Percentiles rank a stretch among this genome's conserved stretches.
phyloP scores from a whole-genome alignment of 1,284 basidiomycete species.

The Xerocomus nothofagi region DNA sequence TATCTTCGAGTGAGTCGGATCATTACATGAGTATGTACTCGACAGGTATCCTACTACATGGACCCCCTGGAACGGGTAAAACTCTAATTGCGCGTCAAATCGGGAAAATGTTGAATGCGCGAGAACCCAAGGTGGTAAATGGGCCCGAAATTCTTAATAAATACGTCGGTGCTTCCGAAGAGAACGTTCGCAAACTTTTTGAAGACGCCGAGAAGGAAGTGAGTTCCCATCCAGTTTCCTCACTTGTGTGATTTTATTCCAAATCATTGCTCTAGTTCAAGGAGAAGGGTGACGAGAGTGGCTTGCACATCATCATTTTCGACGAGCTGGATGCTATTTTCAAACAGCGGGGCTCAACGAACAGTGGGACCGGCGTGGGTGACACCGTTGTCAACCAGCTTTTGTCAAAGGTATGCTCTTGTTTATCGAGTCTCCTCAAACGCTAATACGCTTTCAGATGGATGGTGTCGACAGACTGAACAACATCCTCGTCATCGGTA shows the following conservation, averaged over 20 bases:
- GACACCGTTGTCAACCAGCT: conserved; percentile 99
- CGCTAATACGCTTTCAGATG: conserved; percentile 59
- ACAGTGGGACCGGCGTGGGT: conserved; percentile 93
- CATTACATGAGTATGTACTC: neutral
- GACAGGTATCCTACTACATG: conserved; percentile 88
- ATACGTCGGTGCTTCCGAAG: conserved; percentile 97
- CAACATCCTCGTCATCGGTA: conserved; percentile 99
- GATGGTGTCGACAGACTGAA: conserved; percentile 99
- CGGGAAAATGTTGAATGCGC: conserved; percentile 98
- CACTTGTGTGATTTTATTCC: neutral
- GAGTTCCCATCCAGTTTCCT: conserved; percentile 12
- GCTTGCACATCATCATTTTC: conserved; percentile 99
- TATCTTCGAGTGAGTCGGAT: neutral
- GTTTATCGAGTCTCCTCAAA: neutral
- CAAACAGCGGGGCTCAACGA: conserved; percentile 93
- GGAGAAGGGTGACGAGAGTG: conserved; percentile 97
- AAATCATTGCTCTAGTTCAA: conserved; percentile 67
- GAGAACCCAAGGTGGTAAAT: conserved; percentile 98
- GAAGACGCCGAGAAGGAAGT: conserved; percentile 97
- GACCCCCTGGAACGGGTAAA: conserved; percentile 98
- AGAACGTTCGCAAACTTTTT: conserved; percentile 98
- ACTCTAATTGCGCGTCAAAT: conserved; percentile 98
- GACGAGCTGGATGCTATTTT: conserved; percentile 99
- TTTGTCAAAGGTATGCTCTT: conserved; percentile 76
- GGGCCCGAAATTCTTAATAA: conserved; percentile 98